Base-by-base conservation (phyloP, 192 early-diverging fungal species). In the Rhizoclosmatium sp. region DNA sequence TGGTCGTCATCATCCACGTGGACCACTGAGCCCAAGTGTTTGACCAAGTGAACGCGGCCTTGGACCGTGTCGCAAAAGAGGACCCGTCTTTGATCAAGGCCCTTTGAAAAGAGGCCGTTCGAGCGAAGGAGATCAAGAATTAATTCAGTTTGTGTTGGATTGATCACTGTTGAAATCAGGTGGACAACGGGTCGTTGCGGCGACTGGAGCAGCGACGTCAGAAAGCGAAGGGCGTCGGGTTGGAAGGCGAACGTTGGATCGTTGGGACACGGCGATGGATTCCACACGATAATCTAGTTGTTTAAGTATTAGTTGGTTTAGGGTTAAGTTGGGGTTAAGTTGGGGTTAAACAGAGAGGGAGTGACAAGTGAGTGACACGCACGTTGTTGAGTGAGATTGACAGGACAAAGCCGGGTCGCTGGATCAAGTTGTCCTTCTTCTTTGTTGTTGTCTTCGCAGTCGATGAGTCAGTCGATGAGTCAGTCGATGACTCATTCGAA, bases 271-370 rank as follows among this genome's bases (percentile, higher is more conserved):
- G 88, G 85, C 2, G 91, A 92, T n/a, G 93, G 92, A 75, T 93
- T 93, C 93, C 93, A 93, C 48, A 95, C 75, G 49, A 93, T 83
- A 19, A 92, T 89, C 93, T 94, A 56, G 54, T n/a, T n/a, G n/a
- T n/a, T n/a, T n/a, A n/a, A n/a, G n/a, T n/a, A n/a, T n/a, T n/a
- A n/a, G n/a, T n/a, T n/a, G n/a, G n/a, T n/a, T n/a, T n/a, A n/a
- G n/a, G n/a, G n/a, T n/a, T n/a, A n/a, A n/a, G n/a, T n/a, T n/a
- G n/a, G n/a, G n/a, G n/a, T n/a, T n/a, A n/a, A n/a, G n/a, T n/a
- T n/a, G n/a, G n/a, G n/a, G n/a, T n/a, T n/a, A n/a, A n/a, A n/a
- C n/a, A n/a, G n/a, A n/a, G n/a, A n/a, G n/a, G n/a, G n/a, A n/a
- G n/a, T n/a, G n/a, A n/a, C n/a, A n/a, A n/a, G n/a, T n/a, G n/a